Conservation (phyloP, 768 basidiomycete species). For the Suillus brevipes region DNA sequence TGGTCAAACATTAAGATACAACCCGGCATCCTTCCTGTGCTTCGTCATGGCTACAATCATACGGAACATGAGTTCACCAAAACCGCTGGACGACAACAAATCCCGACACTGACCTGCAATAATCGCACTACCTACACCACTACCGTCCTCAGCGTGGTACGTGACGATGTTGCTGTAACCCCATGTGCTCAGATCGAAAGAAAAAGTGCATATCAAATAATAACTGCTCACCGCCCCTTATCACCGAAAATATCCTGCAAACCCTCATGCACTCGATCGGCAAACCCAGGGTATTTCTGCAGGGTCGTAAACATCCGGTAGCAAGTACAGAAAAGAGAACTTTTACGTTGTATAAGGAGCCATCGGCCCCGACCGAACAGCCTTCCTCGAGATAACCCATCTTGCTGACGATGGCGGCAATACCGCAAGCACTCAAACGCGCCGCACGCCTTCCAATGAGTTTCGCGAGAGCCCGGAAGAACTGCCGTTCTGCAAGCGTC, state of each 20-base stretch:
- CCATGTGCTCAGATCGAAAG: conserved; percentile 55
- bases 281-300: conserved; percentile 97
- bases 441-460: conserved; percentile 90
- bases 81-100: background rate
- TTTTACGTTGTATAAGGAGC: conserved; percentile 89
- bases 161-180: conserved; percentile 55
- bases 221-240: conserved; percentile 71
- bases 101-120: conserved; percentile 66
- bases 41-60: conserved; percentile 80
- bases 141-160: conserved; percentile 50
- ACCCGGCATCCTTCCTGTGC: conserved; percentile 66
- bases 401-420: conserved; percentile 94
- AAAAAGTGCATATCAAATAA: background rate
- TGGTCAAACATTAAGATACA: conserved; percentile 50
- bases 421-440: conserved; percentile 89
- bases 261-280: conserved; percentile 91
- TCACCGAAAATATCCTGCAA: conserved; percentile 95
- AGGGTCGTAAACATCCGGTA: background rate
- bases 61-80: conserved; percentile 5
- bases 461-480: conserved; percentile 92
- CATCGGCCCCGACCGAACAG: conserved; percentile 88
- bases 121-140: conserved; percentile 94
- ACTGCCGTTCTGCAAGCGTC: conserved; percentile 93
- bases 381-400: conserved; percentile 92
- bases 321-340: background rate